These are phyloP conservation scores for Emmonsiellopsis sp. DNA, from an alignment of 2,329 filamentous ascomycete species.

Conservation along the genomic window DNA sequence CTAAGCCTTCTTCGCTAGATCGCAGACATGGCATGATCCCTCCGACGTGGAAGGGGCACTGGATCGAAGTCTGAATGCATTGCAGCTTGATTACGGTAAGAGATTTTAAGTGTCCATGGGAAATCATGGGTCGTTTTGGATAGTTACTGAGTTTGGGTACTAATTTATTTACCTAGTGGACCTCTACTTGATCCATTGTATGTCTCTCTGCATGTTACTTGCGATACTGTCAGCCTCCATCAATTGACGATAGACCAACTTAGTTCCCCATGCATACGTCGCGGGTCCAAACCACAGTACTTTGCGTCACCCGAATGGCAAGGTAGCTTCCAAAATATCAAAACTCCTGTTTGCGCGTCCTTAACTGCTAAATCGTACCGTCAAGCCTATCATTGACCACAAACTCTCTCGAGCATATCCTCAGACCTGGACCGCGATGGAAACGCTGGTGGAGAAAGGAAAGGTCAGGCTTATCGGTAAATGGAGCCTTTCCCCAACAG, in stretches of 20 bases:
- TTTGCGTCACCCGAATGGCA: slow-evolving; percentile 2
- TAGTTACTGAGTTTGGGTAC: slow-evolving; percentile 10
- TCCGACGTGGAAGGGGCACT: slow-evolving; percentile 43
- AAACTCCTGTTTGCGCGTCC: slow-evolving; percentile 13
- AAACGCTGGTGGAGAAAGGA: slow-evolving; percentile 24
- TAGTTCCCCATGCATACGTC: slow-evolving; percentile 7
- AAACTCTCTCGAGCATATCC: slow-evolving; percentile 5
- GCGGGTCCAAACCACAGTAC: slow-evolving; percentile 7
- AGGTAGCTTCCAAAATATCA: slow-evolving; percentile 7
- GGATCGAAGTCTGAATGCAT: slow-evolving; percentile 40
- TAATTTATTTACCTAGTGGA: not conserved
- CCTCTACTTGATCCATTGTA: slow-evolving; percentile 24
- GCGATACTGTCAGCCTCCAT: slow-evolving; percentile 6
- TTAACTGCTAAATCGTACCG: slow-evolving; percentile 13
- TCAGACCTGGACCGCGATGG: slow-evolving; percentile 29
- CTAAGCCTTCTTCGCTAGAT: slow-evolving; percentile 14
- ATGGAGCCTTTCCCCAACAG: not conserved
- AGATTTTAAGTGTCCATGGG: slow-evolving; percentile 16
- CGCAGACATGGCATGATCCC: slow-evolving; percentile 29
- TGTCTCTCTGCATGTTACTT: slow-evolving; percentile 3
- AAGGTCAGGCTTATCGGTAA: slow-evolving; percentile 28
- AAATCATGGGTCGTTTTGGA: slow-evolving; percentile 20
- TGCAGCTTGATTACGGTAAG: slow-evolving; percentile 46
- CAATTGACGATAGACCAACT: not conserved
- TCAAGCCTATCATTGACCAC: slow-evolving; percentile 14